A percentile compares a stretch with the other conserved stretches of the same genome.
phyloP scores from a whole-genome alignment of 2,329 filamentous ascomycete genomes.

The Fusarium sp. region DNA sequence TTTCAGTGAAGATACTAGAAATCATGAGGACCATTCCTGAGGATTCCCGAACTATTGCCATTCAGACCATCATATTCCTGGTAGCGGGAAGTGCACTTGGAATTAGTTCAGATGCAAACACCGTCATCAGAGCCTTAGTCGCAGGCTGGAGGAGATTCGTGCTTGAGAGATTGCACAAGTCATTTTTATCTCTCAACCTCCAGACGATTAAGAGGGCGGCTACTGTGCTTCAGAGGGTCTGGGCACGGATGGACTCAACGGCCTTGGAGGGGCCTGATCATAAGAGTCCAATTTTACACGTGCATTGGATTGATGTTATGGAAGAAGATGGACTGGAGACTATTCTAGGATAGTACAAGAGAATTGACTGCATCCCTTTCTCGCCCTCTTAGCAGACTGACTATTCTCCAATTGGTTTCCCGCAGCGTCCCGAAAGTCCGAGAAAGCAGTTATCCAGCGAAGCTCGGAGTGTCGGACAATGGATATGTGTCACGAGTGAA shows the following conservation, averaged over 20 bases:
- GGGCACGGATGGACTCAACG: not conserved
- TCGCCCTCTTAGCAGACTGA: too few species aligned
- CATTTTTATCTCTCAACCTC: not conserved
- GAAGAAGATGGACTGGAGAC: not conserved
- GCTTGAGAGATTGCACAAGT: not conserved
- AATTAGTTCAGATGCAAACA: not conserved
- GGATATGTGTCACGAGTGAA: fast-evolving
- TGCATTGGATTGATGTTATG: constrained; percentile 1
- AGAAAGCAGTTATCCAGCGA: not conserved
- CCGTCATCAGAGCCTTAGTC: not conserved
- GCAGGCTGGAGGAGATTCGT: not conserved
- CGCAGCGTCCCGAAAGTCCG: not conserved
- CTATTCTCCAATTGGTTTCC: not conserved
- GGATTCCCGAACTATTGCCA: not conserved
- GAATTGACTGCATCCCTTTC: too few species aligned
- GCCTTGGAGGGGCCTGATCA: fast-evolving
- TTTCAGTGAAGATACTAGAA: not conserved
- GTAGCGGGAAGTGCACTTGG: not conserved
- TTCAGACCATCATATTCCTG: not conserved
- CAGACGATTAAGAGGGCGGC: not conserved
- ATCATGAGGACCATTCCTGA: not conserved
- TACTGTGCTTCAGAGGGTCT: not conserved
- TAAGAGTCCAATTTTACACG: not conserved
- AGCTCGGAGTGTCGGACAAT: not conserved
- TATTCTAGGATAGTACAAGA: not conserved